Percentiles rank a stretch among this genome's conserved stretches.
phyloP scores from a whole-genome alignment of 306 rosid species.

The Herpetospermum pedunculosum region DNA sequence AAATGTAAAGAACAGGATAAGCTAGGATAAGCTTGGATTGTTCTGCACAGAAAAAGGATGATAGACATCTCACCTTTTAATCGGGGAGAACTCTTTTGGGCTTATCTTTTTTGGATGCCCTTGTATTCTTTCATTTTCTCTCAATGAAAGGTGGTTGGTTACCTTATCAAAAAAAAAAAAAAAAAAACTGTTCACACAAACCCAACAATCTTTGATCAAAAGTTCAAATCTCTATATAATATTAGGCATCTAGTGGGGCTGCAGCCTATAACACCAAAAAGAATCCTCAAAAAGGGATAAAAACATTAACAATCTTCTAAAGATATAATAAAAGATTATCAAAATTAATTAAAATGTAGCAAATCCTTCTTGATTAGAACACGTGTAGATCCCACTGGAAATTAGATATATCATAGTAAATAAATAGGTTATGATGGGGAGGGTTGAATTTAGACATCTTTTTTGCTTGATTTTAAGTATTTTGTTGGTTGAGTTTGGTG shows the following conservation, averaged over 20 bases:
- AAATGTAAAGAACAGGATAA: not conserved
- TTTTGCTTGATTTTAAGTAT: not conserved
- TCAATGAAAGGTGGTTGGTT: too few relatives aligned
- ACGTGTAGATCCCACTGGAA: not conserved
- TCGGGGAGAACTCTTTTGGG: not conserved
- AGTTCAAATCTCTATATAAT: not conserved
- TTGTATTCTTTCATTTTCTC: too few relatives aligned
- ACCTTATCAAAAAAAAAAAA: too few relatives aligned
- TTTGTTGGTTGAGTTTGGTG: not conserved
- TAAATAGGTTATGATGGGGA: not conserved
- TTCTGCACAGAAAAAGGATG: conserved; percentile 17
- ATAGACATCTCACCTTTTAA: not conserved
- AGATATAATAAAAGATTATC: not conserved
- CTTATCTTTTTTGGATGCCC: too few relatives aligned
- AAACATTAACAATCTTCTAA: not conserved
- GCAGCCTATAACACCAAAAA: conserved; percentile 3
- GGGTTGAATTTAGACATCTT: not conserved
- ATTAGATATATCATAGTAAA: not conserved
- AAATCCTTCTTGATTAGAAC: not conserved
- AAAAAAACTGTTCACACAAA: too few relatives aligned
- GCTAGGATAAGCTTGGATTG: conserved; percentile 17
- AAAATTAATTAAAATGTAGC: not conserved
- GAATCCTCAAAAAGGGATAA: not conserved
- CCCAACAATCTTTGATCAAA: not conserved
- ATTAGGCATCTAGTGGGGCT: not conserved